phyloP scores from a whole-genome alignment of 768 basidiomycete genomes.

The Inosperma sp. region DNA sequence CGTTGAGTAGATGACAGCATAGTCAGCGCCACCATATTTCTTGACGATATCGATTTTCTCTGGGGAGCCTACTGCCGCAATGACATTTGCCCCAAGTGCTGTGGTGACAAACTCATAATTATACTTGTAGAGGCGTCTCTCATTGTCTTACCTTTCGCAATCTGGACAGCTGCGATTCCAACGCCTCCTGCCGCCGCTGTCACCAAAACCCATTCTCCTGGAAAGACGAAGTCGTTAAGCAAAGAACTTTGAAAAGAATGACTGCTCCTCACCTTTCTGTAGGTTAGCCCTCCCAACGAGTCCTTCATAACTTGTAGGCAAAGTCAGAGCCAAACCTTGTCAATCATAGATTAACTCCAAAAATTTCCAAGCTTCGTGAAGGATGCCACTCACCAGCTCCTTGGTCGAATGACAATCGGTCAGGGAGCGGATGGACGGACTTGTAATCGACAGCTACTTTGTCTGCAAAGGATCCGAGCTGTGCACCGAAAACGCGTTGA shows the following conservation, averaged over 20 bases:
- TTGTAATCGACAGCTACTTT: conserved; percentile 53
- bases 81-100: conserved; percentile 90
- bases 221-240: neutral
- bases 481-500: conserved; percentile 82
- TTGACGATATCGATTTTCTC: conserved; percentile 78
- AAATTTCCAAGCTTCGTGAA: too few species aligned
- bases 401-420: conserved; percentile 74
- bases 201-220: conserved; percentile 89
- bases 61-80: conserved; percentile 82
- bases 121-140: neutral
- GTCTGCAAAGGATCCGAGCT: conserved; percentile 79
- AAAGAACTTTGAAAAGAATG: neutral
- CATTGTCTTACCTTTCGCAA: conserved; percentile 70
- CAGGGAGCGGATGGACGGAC: conserved; percentile 61
- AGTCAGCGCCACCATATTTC: conserved; percentile 76
- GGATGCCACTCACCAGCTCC: too few species aligned
- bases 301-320: conserved; percentile 92
- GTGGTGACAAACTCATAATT: conserved; percentile 27
- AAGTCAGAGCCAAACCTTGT: conserved; percentile 83
- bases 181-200: conserved; percentile 97
- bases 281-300: conserved; percentile 80
- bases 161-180: conserved; percentile 85
- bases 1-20: conserved; percentile 72
- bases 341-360: too few species aligned
- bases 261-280: conserved; percentile 62